These are phyloP conservation scores for Microsporum ferrugineum DNA, from an alignment of 2,329 filamentous ascomycete genomes.

Conservation along the genomic window DNA sequence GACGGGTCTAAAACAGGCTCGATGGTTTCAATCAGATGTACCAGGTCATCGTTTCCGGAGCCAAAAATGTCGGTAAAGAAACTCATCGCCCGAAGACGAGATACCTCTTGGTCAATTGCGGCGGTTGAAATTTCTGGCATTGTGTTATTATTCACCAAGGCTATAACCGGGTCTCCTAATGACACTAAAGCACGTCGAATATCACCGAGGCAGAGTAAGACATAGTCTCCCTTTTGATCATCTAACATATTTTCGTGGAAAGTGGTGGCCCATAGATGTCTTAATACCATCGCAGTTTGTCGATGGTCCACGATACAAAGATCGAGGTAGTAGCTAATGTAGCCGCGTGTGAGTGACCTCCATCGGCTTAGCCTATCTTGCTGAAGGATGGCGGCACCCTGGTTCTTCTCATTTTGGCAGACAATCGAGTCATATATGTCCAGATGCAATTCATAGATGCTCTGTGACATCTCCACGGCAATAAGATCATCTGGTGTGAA, in stretches of 20 bases:
- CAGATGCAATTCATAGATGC: constrained; percentile 55
- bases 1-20: constrained; percentile 78
- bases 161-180: constrained; percentile 38
- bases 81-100: constrained; percentile 86
- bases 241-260: constrained; percentile 49
- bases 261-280: constrained; percentile 56
- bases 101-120: constrained; percentile 83
- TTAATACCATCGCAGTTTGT: constrained; percentile 40
- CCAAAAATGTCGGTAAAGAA: constrained; percentile 89
- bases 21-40: constrained; percentile 76
- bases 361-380: constrained; percentile 50
- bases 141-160: constrained; percentile 71
- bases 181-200: constrained; percentile 44
- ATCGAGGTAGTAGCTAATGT: constrained; percentile 36
- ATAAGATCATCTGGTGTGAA: constrained; percentile 25
- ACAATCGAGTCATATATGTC: constrained; percentile 55
- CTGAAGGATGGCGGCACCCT: constrained; percentile 42
- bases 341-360: constrained; percentile 46
- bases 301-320: constrained; percentile 20
- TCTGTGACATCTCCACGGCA: constrained; percentile 45
- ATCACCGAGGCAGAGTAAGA: constrained; percentile 52
- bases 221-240: constrained; percentile 46
- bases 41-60: constrained; percentile 66
- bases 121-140: constrained; percentile 76
- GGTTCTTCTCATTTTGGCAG: constrained; percentile 46